A percentile compares a stretch with the other conserved stretches of the same genome.
These are phyloP conservation scores for Alternaria longipes DNA, from an alignment of 2,329 filamentous ascomycete genomes.

Conservation along the genomic window DNA sequence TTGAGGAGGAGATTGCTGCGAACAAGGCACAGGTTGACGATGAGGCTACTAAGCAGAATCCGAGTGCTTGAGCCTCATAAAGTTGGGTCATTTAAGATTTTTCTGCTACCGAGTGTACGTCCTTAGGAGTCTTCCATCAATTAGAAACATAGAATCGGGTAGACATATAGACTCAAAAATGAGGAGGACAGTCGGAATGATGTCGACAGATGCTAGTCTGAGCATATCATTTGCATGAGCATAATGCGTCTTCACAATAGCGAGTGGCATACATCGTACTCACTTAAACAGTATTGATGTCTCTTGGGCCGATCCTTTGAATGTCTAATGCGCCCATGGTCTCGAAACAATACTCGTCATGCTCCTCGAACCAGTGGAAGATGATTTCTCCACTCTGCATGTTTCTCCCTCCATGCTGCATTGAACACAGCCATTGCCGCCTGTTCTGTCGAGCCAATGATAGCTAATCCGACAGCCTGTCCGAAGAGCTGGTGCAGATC, in stretches of 20 bases:
- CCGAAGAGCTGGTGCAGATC: constrained; percentile 42
- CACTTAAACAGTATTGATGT: background rate
- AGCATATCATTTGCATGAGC: background rate
- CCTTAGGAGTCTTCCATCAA: background rate
- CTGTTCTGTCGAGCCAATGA: constrained; percentile 38
- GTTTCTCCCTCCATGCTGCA: constrained; percentile 31
- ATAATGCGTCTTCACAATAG: background rate
- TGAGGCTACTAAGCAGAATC: constrained; percentile 31
- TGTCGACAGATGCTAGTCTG: background rate
- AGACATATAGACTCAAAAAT: background rate
- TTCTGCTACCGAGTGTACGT: background rate
- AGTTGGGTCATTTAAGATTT: background rate
- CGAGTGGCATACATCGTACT: background rate
- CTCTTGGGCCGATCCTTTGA: background rate
- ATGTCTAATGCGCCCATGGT: background rate
- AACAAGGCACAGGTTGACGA: constrained; percentile 18
- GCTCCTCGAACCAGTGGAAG: constrained; percentile 11
- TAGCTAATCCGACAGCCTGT: constrained; percentile 33
- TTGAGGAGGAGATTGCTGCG: constrained; percentile 16
- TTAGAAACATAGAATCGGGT: background rate
- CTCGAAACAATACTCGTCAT: background rate
- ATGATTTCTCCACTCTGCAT: constrained; percentile 18
- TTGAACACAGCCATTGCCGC: constrained; percentile 41
- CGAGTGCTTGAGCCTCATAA: constrained; percentile 5
- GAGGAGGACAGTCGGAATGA: background rate